phyloP scores from a whole-genome alignment of 129 eudicot genomes.

The Mikania micrantha region DNA sequence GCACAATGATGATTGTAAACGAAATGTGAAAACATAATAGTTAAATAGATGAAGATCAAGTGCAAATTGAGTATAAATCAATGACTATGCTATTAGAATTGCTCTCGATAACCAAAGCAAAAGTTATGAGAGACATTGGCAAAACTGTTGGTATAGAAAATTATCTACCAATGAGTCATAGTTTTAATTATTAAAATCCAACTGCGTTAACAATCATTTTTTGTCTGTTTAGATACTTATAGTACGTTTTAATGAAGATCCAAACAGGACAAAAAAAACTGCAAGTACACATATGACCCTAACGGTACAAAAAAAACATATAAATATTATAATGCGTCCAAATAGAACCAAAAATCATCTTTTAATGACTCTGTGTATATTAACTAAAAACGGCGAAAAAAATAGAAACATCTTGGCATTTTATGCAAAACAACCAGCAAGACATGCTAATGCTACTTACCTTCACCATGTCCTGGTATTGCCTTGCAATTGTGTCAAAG shows the following conservation, averaged over 20 bases:
- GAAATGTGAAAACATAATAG: too few species aligned
- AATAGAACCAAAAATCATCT: conserved; percentile 8
- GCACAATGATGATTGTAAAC: too few species aligned
- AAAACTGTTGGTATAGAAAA: too few species aligned
- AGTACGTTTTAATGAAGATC: not conserved
- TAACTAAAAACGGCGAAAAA: conserved; percentile 2
- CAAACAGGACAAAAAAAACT: not conserved
- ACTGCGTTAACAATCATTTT: too few species aligned
- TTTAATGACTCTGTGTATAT: conserved; percentile 14
- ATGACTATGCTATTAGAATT: too few species aligned
- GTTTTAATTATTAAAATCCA: too few species aligned
- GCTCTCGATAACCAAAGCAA: too few species aligned
- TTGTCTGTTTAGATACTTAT: not conserved
- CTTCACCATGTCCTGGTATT: conserved; percentile 90
- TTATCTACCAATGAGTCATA: too few species aligned
- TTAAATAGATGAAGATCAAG: too few species aligned
- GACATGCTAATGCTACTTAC: conserved; percentile 27
- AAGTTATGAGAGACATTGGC: too few species aligned
- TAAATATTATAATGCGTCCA: too few species aligned
- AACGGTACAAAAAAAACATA: not conserved
- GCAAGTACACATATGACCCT: not conserved
- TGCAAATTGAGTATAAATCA: too few species aligned
- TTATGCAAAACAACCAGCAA: not conserved
- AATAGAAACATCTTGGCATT: not conserved
- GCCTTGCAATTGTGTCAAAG: conserved; percentile 87